Conservation (phyloP, 2,329 filamentous ascomycete genomes). For the Phyllosticta capitalensis region DNA sequence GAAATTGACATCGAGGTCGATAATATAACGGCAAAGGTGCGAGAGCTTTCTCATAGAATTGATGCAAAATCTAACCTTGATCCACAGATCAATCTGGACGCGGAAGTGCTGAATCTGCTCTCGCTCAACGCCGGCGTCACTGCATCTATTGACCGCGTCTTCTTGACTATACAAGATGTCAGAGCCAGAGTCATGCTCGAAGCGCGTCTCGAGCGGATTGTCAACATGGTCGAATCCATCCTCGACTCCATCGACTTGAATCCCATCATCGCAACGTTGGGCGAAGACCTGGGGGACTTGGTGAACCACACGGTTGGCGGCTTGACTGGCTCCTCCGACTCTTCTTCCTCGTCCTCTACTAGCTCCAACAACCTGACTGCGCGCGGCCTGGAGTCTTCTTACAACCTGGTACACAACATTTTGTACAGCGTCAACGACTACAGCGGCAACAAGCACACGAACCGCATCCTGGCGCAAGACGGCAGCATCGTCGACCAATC, state of each 20-base stretch:
- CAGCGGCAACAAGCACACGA: slow-evolving; percentile 42
- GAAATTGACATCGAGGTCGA: slow-evolving; percentile 50
- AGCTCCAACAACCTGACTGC: slow-evolving; percentile 2
- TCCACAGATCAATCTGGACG: slow-evolving; percentile 44
- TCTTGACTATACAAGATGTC: slow-evolving; percentile 49
- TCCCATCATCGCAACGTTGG: slow-evolving; percentile 48
- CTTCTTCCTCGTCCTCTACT: not conserved
- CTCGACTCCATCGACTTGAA: slow-evolving; percentile 52
- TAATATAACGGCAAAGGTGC: slow-evolving; percentile 48
- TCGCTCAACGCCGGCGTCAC: slow-evolving; percentile 54
- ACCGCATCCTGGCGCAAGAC: slow-evolving; percentile 47
- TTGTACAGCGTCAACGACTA: slow-evolving; percentile 55
- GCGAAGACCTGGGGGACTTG: slow-evolving; percentile 40
- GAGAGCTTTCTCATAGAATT: not conserved
- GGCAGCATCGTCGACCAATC: slow-evolving; percentile 46
- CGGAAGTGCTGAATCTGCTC: slow-evolving; percentile 49
- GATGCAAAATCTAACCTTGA: not conserved
- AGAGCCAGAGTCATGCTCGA: slow-evolving; percentile 50
- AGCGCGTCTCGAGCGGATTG: slow-evolving; percentile 50
- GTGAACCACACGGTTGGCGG: slow-evolving; percentile 33
- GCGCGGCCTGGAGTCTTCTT: slow-evolving; percentile 24
- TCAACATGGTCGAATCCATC: slow-evolving; percentile 50
- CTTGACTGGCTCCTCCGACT: slow-evolving; percentile 12
- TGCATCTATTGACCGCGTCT: slow-evolving; percentile 47
- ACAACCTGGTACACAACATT: slow-evolving; percentile 44